Base-by-base conservation (phyloP, 805 yeast genomes). In the Yamadazyma nakazawae region DNA sequence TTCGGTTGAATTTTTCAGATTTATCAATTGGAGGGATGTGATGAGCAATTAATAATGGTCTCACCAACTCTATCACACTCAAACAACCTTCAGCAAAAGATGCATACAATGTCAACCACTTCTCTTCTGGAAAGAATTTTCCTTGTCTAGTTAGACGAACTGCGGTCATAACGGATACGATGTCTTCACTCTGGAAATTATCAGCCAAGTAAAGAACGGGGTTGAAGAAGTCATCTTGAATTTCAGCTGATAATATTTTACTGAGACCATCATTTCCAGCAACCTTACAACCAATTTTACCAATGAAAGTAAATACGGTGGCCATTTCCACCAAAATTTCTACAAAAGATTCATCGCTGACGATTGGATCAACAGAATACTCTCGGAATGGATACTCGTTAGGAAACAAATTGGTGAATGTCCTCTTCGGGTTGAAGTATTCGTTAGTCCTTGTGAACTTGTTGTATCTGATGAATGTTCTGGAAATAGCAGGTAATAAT, bases 321-420 rank as follows among this genome's bases (percentile, higher is more conserved):
- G 84, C 72, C 41, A 88, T 60, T 59, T 89, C 97, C 36, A 86
- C 67, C 45, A 88, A 66, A 2, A 85, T 72, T 60, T 89, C 97
- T 24, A 82, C 88, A 47, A 85, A 71, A 1, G 75, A 68, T 52
- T 82, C 86, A 51, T 84, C 87, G 51, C 81, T 79, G 16, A 87
- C 85, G 37, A 82, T 72, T 0, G 95, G 84, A 58, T 89, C 96
- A 53, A 86, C 78, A 0, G 91, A 80, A 26, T 73, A 57, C 37
- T 80, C 83, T 40, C 67, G 66, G 58, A 84, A 83, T 14, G 96
- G 96, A 56, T 77, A 79, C 13, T 66, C 62, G 25, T 74, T 71
- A 8, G 94, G 96, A 68, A 88, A 90, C 35, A 88, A 65, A 24
- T 72, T 74, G 0, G 88, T 82, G 58, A 83, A 85, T 0, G 81